Conservation (phyloP, 192 early-diverging fungal species). For the Rhizoclosmatium globosum region DNA sequence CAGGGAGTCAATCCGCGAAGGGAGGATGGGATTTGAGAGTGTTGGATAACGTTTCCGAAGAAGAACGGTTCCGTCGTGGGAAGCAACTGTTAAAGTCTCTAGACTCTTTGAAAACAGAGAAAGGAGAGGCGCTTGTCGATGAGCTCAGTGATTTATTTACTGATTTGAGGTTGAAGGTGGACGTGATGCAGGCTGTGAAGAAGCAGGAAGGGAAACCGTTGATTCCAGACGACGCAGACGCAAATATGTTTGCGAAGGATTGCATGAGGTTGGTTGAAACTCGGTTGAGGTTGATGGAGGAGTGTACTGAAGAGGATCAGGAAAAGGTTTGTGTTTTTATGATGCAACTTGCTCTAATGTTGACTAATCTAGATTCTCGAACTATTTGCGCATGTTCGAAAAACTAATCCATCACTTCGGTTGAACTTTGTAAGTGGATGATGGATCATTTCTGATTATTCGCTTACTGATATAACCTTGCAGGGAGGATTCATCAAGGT, state of each 20-base stretch:
- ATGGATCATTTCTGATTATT: too few relatives aligned
- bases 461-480: too few relatives aligned
- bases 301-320: neutral
- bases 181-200: neutral
- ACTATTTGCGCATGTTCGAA: too few relatives aligned
- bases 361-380: too few relatives aligned
- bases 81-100: neutral
- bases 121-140: neutral
- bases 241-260: neutral
- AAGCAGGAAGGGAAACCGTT: too few relatives aligned
- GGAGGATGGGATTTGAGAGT: neutral
- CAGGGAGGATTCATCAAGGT: slow-evolving; percentile 1
- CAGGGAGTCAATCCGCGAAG: neutral
- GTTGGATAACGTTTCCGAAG: neutral
- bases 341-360: too few relatives aligned
- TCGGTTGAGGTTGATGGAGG: neutral
- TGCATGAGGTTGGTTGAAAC: neutral
- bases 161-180: neutral
- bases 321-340: neutral
- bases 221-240: neutral
- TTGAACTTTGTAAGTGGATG: too few relatives aligned
- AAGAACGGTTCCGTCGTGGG: neutral
- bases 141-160: neutral
- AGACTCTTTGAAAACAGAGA: neutral
- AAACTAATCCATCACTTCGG: too few relatives aligned